phyloP scores from a whole-genome alignment of 2,329 filamentous ascomycete genomes.

The Fragosphaeria purpurea region DNA sequence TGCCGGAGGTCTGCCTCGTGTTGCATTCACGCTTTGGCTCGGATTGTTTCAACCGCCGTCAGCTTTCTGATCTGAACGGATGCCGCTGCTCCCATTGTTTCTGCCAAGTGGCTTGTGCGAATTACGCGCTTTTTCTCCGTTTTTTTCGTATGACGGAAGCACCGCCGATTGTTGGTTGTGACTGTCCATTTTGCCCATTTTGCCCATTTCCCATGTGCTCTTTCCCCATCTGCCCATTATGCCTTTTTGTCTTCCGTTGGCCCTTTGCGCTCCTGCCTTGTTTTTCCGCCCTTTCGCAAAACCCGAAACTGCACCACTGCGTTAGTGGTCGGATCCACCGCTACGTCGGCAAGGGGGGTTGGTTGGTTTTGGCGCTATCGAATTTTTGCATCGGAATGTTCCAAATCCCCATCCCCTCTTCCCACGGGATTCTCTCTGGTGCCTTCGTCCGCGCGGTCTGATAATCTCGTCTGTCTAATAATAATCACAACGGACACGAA shows the following conservation, averaged over 20 bases:
- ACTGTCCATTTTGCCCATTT: neutral
- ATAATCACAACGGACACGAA: neutral
- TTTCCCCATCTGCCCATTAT: too few species aligned
- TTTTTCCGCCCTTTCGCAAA: too few species aligned
- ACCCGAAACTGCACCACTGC: too few species aligned
- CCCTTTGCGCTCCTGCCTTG: too few species aligned
- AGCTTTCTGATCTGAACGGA: too few species aligned
- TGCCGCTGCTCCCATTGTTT: too few species aligned
- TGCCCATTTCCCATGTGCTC: neutral
- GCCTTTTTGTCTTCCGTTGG: too few species aligned
- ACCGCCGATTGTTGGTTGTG: too few species aligned
- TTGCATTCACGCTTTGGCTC: conserved; percentile 1
- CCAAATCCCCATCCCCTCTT: conserved; percentile 3
- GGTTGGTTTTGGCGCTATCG: conserved; percentile 1
- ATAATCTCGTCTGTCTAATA: neutral
- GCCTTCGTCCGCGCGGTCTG: too few species aligned
- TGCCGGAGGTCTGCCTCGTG: neutral
- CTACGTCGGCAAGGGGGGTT: neutral
- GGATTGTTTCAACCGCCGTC: neutral
- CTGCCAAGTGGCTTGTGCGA: neutral
- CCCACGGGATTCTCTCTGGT: neutral
- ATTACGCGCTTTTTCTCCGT: neutral
- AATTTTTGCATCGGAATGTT: conserved; percentile 6
- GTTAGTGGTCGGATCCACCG: conserved; percentile 1
- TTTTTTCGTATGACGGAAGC: too few species aligned